Evolutionary conservation across 345 rosid genomes (phyloP).

Genomic region (Syzygium jambos): DNA sequence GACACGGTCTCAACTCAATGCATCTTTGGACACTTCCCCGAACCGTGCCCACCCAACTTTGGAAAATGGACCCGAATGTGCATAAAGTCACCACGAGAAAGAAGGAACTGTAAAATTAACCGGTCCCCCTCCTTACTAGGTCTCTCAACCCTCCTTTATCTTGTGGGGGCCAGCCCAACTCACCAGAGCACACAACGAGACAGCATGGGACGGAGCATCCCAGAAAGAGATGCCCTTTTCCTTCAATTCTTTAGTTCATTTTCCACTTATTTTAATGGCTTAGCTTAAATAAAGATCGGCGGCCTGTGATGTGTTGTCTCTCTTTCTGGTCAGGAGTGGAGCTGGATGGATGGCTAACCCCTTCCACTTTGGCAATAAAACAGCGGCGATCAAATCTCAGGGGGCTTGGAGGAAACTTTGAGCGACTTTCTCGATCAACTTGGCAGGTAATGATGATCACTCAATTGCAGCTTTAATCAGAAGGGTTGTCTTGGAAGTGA

Average conservation of each 20-base stretch:
- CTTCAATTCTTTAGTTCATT: neutral
- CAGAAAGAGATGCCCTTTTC: slow-evolving; percentile 1
- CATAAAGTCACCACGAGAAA: neutral
- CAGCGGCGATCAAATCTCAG: neutral
- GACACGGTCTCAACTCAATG: neutral
- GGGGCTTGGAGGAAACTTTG: neutral
- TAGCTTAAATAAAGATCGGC: neutral
- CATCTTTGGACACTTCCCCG: neutral
- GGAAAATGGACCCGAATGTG: neutral
- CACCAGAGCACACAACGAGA: neutral
- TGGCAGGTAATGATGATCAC: neutral
- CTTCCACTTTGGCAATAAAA: neutral
- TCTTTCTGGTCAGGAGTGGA: neutral
- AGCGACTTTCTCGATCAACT: neutral
- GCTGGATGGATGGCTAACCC: neutral
- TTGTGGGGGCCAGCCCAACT: neutral
- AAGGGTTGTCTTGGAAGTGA: neutral
- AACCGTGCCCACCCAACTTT: neutral
- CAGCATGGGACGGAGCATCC: slow-evolving; percentile 22
- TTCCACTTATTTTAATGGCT: neutral
- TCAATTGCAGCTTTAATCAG: neutral
- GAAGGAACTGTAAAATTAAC: neutral
- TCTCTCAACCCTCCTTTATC: no score
- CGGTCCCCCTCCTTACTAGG: no score
- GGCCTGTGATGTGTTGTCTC: neutral